phyloP scores from a whole-genome alignment of 192 early-diverging fungal species.

The Entrophospora sp. region DNA sequence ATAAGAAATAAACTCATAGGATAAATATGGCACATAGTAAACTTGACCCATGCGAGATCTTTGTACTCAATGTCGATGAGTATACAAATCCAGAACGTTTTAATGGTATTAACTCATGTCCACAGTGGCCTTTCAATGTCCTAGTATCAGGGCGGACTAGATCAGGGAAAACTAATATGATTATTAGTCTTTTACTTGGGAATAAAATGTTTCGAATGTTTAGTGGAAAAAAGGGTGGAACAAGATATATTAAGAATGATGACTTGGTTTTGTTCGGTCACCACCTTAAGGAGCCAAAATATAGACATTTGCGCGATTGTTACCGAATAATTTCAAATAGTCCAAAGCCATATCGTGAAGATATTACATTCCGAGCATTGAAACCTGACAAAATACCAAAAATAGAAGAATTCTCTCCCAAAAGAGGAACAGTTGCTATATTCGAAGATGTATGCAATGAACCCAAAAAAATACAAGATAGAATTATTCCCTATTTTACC shows the following conservation, averaged over 20 bases:
- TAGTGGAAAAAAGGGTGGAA: constrained; percentile 7
- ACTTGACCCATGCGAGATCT: constrained; percentile 2
- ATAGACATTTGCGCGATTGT: neutral
- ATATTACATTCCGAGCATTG: too few species aligned
- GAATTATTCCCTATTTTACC: constrained; percentile 14
- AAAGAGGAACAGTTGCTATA: constrained; percentile 13
- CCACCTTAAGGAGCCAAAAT: constrained; percentile 6
- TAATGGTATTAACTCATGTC: constrained; percentile 4
- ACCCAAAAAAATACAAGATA: too few species aligned
- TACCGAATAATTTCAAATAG: constrained; percentile 4
- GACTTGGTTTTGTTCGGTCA: constrained; percentile 9
- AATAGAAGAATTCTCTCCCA: neutral
- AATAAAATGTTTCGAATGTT: constrained; percentile 6
- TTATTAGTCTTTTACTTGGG: constrained; percentile 12
- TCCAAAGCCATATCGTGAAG: too few species aligned
- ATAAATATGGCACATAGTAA: neutral
- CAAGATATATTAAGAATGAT: constrained; percentile 5
- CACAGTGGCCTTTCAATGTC: constrained; percentile 6
- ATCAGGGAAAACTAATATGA: constrained; percentile 12
- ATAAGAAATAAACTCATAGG: neutral
- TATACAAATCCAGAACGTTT: constrained; percentile 3
- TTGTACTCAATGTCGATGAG: constrained; percentile 2
- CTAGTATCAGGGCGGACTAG: neutral
- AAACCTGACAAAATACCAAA: constrained; percentile 14
- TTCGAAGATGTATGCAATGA: constrained; percentile 4